Base-by-base conservation (phyloP, 495 filamentous ascomycete species). In the Clavariopsis aquatica region DNA sequence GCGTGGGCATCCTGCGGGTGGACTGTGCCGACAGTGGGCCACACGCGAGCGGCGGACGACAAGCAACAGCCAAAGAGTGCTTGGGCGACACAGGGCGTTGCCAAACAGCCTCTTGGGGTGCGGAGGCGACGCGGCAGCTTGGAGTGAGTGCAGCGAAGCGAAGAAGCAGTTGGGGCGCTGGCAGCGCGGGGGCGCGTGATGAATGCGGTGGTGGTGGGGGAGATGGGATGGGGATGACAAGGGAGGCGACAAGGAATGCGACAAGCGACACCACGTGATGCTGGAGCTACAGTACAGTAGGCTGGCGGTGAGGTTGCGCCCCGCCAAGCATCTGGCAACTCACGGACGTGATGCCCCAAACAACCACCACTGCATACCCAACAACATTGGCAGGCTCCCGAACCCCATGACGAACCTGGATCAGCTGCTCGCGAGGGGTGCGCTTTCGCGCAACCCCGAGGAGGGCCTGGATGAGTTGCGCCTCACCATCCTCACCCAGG, bases 401-500 rank as follows among this genome's bases (percentile, higher is more conserved):
- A 10, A 45, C 36, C 46, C 31, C 58, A 65, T 63, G 63, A 62
- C 63, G 43, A 71, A 68, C 29, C 64, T 72, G 29, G 70, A 72
- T 34, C 34, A 58, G 36, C 63, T 72, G 5, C 60, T 72, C 13
- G 83, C 87, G 59, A 88, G 89, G 57, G 91, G 91, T 0, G 89
- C 90, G 13, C 87, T 87, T 10, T 78, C 81, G 72, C 87, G 86
- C 36, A 84, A 93, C 70, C 72, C 89, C 5, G 70, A 77, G 1
- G 81, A 84, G 47, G 87, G 85, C 3, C 81, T 96, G 34, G 82
- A 90, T 63, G 88, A 89, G 66, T 78, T 92, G 69, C 85, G 91
- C 60, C 84, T 89, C 71, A 85, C 89, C 66, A 85, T 97, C 41
- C 73, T 97, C 28, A 86, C 87, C 49, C 85, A 89, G 66, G 89